phyloP scores from a whole-genome alignment of 2,329 filamentous ascomycete species.

The Alternaria arborescens region DNA sequence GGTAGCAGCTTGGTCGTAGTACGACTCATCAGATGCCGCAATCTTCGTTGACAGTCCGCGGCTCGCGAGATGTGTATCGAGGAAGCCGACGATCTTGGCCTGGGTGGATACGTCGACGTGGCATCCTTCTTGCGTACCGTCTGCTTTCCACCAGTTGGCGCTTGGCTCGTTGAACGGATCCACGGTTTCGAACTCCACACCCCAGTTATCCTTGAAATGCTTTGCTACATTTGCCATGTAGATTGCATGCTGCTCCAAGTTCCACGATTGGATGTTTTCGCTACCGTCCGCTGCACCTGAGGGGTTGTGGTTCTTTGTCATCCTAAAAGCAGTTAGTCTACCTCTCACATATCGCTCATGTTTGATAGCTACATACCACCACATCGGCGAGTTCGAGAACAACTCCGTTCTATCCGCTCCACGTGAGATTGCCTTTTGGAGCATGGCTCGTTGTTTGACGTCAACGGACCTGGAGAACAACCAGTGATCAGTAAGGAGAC shows the following conservation, averaged over 20 bases:
- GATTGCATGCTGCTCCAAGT: slow-evolving; percentile 15
- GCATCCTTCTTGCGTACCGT: slow-evolving; percentile 18
- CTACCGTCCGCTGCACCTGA: slow-evolving; percentile 11
- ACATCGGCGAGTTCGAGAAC: slow-evolving; percentile 16
- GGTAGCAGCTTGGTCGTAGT: slow-evolving; percentile 16
- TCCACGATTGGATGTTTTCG: slow-evolving; percentile 19
- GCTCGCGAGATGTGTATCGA: slow-evolving; percentile 11
- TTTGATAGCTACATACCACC: slow-evolving; percentile 1
- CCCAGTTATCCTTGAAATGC: slow-evolving; percentile 12
- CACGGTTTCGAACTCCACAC: slow-evolving; percentile 12
- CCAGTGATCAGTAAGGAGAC: neutral
- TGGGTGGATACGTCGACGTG: slow-evolving; percentile 14
- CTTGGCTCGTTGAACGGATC: slow-evolving; percentile 19
- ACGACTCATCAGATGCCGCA: slow-evolving; percentile 16
- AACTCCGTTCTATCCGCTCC: slow-evolving; percentile 13
- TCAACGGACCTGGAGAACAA: slow-evolving; percentile 2
- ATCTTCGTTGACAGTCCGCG: slow-evolving; percentile 10
- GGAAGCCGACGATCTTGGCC: slow-evolving; percentile 9
- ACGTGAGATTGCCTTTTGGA: slow-evolving; percentile 15
- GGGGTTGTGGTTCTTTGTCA: slow-evolving; percentile 15
- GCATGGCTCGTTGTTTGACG: slow-evolving; percentile 15
- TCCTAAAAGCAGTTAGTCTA: neutral
- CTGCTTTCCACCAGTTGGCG: slow-evolving; percentile 20
- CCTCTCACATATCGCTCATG: neutral
- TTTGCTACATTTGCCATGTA: slow-evolving; percentile 18